Percentiles rank a stretch among this genome's conserved stretches.
These are phyloP conservation scores for Penicillium pancosmium DNA, from an alignment of 495 filamentous ascomycete species.

Conservation along the genomic window DNA sequence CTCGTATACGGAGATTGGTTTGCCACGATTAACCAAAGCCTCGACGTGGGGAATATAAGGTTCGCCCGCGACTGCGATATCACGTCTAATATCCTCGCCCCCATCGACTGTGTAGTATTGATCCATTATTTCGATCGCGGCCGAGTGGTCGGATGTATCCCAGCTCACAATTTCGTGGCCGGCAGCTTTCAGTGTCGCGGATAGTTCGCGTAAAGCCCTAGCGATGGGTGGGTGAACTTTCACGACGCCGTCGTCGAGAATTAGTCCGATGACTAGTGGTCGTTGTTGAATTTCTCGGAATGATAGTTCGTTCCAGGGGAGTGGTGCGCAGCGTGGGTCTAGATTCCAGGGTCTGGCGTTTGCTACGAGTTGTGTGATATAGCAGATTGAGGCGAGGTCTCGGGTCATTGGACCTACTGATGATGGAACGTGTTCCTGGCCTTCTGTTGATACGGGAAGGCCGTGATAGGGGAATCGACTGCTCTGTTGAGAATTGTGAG, in stretches of 20 bases:
- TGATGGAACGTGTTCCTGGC: constrained; percentile 57
- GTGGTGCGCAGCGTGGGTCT: constrained; percentile 50
- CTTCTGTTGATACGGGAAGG: constrained; percentile 52
- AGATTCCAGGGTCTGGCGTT: constrained; percentile 44
- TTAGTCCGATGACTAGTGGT: constrained; percentile 50
- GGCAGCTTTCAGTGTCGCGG: constrained; percentile 32
- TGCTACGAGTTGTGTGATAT: constrained; percentile 44
- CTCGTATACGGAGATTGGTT: constrained; percentile 55
- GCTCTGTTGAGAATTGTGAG: constrained; percentile 32
- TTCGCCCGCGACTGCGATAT: constrained; percentile 51
- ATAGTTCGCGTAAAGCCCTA: constrained; percentile 43
- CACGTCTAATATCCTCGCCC: constrained; percentile 55
- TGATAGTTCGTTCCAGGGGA: constrained; percentile 46
- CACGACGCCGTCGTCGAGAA: constrained; percentile 54
- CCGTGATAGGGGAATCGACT: constrained; percentile 49
- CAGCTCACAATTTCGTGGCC: constrained; percentile 55
- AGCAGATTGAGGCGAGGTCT: constrained; percentile 42
- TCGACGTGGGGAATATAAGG: constrained; percentile 58
- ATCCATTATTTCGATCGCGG: constrained; percentile 53
- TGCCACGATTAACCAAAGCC: constrained; percentile 46
- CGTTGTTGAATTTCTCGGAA: constrained; percentile 44
- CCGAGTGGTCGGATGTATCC: constrained; percentile 44
- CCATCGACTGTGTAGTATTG: constrained; percentile 57
- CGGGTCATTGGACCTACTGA: constrained; percentile 54
- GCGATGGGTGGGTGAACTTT: constrained; percentile 52